Evolutionary conservation across 2,329 filamentous ascomycete species (phyloP), one percentile per base, ranked within the genome.

Genomic region (Aspergillus ibericus): DNA sequence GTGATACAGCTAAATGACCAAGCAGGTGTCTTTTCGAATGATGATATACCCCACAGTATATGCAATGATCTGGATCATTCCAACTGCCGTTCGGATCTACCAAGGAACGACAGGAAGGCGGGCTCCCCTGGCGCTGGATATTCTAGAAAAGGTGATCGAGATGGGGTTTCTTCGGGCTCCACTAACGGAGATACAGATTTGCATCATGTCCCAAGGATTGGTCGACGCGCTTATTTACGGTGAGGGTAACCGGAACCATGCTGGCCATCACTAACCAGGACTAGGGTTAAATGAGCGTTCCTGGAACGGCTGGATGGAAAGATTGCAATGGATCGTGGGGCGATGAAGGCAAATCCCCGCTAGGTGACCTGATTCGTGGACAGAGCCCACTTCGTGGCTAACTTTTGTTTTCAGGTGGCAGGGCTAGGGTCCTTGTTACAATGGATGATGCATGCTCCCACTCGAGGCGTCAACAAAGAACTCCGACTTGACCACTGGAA

Each of bases 11-110:
- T 25, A 22, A 4, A 15, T 34, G 18, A 38, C 12, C 29, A n/a
- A 10, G 27, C 15, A 57, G 55, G 47, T 57, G 2, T 57, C 55
- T 15, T 25, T 35, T 2, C 48, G 49, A n/a, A 57, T 57, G 55
- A 57, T 57, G 55, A 47, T 57, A 12, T 57, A 57, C 18, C 55
- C 55, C n/a, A 53, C 55, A 15, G 55, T 57, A 9, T 57, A 57
- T 16, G 55, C 55, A 25, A 13, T 57, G 20, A 48, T 53, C 18
- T 57, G 55, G 55, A 34, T 47, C 15, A 36, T 57, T 8, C 55
- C 55, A 16, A 57, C 55, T 32, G 27, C 12, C 4, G 48, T 57
- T 9, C 38, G 55, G 5, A 32, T 57, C 5, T 53, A 57, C 22
- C 55, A 53, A 38, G 48, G 49, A 10, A 22, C 29, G 13, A 57